These are phyloP conservation scores for Cryomyces minteri DNA, from an alignment of 495 filamentous ascomycete species.

Conservation along the genomic window DNA sequence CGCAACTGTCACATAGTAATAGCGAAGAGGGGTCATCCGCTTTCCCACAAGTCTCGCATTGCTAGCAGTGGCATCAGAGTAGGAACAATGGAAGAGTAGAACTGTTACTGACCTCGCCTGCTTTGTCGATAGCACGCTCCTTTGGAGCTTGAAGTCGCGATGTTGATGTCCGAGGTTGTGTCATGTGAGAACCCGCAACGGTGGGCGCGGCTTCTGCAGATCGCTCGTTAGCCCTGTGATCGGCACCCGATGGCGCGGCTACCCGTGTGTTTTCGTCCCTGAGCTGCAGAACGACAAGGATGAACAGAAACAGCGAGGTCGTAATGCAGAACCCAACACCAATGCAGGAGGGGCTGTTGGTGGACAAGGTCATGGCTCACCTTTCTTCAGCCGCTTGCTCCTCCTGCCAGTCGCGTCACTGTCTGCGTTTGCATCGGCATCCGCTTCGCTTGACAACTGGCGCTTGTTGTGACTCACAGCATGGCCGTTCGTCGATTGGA, in stretches of 20 bases:
- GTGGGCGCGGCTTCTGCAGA: constrained; percentile 63
- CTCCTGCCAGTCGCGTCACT: constrained; percentile 59
- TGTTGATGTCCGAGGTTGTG: constrained; percentile 64
- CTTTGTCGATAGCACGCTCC: constrained; percentile 44
- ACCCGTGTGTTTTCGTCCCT: no score
- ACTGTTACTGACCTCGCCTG: constrained; percentile 49
- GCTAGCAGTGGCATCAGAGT: constrained; percentile 24
- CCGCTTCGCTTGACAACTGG: constrained; percentile 59
- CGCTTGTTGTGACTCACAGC: constrained; percentile 52
- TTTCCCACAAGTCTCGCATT: constrained; percentile 76
- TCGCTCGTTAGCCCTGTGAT: constrained; percentile 18
- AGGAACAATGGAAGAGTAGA: neutral
- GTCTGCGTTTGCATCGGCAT: constrained; percentile 40
- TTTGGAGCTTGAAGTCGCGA: constrained; percentile 39
- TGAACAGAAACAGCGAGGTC: no score
- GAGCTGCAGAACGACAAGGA: no score
- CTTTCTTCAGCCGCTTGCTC: constrained; percentile 88
- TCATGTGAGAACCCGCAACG: constrained; percentile 94
- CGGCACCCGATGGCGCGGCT: no score
- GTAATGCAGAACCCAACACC: no score
- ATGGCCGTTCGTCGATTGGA: constrained; percentile 37
- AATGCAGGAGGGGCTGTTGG: no score
- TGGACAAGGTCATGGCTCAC: constrained; percentile 26
- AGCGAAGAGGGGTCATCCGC: constrained; percentile 54
- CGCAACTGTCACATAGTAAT: constrained; percentile 83